phyloP scores from a whole-genome alignment of 495 filamentous ascomycete species.

The Oidiodendron maius region DNA sequence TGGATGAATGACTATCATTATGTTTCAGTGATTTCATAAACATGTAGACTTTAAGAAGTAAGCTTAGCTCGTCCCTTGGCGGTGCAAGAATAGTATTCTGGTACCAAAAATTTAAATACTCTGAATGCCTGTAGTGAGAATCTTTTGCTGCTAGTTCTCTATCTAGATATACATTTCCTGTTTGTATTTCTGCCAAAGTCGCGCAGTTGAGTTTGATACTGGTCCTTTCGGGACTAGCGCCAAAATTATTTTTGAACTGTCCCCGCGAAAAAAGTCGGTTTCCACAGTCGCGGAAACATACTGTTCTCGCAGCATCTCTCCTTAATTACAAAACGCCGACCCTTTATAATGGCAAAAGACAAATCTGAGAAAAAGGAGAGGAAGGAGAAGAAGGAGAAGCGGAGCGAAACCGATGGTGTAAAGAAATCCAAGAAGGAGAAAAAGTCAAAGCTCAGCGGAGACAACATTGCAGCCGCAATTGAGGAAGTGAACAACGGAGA shows the following conservation, averaged over 20 bases:
- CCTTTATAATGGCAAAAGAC: slow-evolving; percentile 22
- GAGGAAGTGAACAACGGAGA: slow-evolving; percentile 34
- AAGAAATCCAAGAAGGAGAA: slow-evolving; percentile 67
- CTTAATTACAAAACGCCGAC: neutral
- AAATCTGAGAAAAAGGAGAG: slow-evolving; percentile 40
- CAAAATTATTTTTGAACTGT: neutral
- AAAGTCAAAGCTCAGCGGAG: slow-evolving; percentile 58
- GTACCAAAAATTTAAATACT: too few species aligned
- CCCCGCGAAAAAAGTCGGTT: neutral
- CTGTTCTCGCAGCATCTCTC: neutral
- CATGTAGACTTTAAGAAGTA: too few species aligned
- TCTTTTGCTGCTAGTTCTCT: too few species aligned
- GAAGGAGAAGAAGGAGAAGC: slow-evolving; percentile 81
- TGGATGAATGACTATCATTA: too few species aligned
- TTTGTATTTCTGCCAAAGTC: too few species aligned
- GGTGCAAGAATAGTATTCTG: too few species aligned
- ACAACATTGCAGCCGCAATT: slow-evolving; percentile 47
- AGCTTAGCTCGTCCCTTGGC: too few species aligned
- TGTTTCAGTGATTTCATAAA: too few species aligned
- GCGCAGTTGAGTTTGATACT: neutral
- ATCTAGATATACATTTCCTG: too few species aligned
- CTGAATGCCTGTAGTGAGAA: too few species aligned
- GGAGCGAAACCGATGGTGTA: slow-evolving; percentile 69
- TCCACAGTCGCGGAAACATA: neutral
- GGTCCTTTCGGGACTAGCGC: slow-evolving; percentile 2